A percentile compares a stretch with the other conserved stretches of the same genome.
Conservation (phyloP, 495 filamentous ascomycete genomes). For the Penicillium diatomitis region DNA sequence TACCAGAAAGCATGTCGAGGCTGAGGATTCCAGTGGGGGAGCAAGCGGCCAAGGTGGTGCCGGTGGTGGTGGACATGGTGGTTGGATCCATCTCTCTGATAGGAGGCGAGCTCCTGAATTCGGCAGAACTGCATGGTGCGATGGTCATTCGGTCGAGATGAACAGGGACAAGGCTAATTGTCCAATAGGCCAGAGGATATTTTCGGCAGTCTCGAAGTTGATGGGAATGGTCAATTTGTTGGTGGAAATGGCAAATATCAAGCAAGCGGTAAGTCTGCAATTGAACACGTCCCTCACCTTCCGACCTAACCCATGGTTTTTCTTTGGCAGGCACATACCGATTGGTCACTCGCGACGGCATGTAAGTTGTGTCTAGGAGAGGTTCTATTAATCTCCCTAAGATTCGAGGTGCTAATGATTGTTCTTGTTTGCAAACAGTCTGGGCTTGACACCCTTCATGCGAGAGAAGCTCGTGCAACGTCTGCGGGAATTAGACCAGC, state of each 20-base stretch:
- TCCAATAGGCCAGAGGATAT: conserved; percentile 68
- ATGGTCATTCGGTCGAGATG: background rate
- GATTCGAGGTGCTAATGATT: conserved; percentile 9
- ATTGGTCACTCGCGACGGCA: conserved; percentile 50
- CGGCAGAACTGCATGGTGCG: conserved; percentile 71
- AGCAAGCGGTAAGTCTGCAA: conserved; percentile 37
- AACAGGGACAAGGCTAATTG: conserved; percentile 6
- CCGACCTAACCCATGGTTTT: background rate
- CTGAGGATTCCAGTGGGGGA: conserved; percentile 57
- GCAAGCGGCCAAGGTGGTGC: conserved; percentile 76
- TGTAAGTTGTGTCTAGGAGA: conserved; percentile 32
- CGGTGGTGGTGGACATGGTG: conserved; percentile 74
- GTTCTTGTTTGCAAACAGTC: conserved; percentile 14
- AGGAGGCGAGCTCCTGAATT: conserved; percentile 75
- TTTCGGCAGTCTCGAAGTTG: conserved; percentile 82
- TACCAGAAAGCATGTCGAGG: conserved; percentile 27
- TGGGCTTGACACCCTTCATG: conserved; percentile 49
- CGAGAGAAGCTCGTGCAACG: conserved; percentile 46
- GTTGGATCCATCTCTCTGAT: conserved; percentile 86
- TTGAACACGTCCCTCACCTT: background rate
- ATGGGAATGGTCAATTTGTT: conserved; percentile 65
- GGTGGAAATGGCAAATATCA: conserved; percentile 50
- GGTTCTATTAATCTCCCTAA: background rate
- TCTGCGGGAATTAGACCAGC: conserved; percentile 26
- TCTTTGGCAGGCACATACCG: conserved; percentile 38